Percentiles rank a stretch among this genome's conserved stretches.
phyloP scores from a whole-genome alignment of 805 yeast genomes.

The Wickerhamomyces sydowiorum region DNA sequence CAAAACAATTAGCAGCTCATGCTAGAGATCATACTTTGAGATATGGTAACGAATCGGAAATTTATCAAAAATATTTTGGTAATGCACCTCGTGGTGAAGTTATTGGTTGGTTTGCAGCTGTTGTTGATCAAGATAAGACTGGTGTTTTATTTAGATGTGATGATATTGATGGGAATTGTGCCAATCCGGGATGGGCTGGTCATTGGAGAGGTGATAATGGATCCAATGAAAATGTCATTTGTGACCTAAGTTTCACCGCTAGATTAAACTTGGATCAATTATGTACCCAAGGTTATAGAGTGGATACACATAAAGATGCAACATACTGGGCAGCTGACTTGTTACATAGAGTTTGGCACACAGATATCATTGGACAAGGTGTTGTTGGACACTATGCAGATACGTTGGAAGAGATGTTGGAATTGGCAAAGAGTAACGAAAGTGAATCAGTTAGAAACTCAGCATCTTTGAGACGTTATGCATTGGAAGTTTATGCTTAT shows the following conservation, averaged over 20 bases:
- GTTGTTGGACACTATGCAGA: conserved; percentile 32
- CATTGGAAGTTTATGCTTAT: conserved; percentile 27
- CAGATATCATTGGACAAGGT: conserved; percentile 25
- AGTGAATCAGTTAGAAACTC: conserved; percentile 31
- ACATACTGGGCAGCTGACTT: conserved; percentile 32
- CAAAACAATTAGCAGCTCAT: conserved; percentile 26
- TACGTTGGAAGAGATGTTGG: conserved; percentile 26
- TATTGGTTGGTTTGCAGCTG: conserved; percentile 28
- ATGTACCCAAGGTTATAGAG: conserved; percentile 31
- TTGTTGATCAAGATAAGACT: conserved; percentile 28
- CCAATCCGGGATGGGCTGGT: conserved; percentile 31
- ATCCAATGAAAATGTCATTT: conserved; percentile 34
- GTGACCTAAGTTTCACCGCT: conserved; percentile 31
- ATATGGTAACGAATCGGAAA: conserved; percentile 27
- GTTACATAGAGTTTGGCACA: conserved; percentile 34
- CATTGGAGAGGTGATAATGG: conserved; percentile 32
- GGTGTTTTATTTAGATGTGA: conserved; percentile 34
- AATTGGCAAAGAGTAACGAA: conserved; percentile 26
- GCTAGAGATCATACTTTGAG: conserved; percentile 31
- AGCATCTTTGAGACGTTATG: conserved; percentile 26
- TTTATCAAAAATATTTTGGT: conserved; percentile 33
- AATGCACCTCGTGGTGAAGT: conserved; percentile 30
- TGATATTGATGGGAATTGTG: conserved; percentile 32
- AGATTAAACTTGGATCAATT: conserved; percentile 26
- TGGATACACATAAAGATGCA: conserved; percentile 18